Percentiles rank a stretch among this genome's conserved stretches.
Conservation (phyloP, 1,284 basidiomycete genomes). For the Moesziomyces globuligerus region DNA sequence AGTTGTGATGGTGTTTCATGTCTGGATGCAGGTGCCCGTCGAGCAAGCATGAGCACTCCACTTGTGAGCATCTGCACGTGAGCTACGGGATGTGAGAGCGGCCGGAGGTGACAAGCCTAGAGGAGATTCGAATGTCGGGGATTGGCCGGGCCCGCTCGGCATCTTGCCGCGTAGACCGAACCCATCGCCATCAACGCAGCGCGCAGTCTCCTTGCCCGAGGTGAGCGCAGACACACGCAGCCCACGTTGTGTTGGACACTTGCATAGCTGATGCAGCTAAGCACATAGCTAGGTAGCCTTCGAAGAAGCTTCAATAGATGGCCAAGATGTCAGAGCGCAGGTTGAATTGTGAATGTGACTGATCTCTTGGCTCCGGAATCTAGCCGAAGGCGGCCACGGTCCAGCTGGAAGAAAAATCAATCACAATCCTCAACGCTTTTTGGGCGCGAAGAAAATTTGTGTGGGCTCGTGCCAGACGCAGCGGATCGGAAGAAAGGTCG, state of each 20-base stretch:
- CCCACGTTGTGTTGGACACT: too few species aligned
- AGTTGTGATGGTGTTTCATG: not conserved
- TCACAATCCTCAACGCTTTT: constrained; percentile 6
- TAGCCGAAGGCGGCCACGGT: constrained; percentile 27
- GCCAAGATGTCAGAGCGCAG: constrained; percentile 1
- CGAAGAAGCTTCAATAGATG: too few species aligned
- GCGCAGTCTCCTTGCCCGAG: too few species aligned
- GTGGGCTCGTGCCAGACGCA: not conserved
- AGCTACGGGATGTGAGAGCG: not conserved
- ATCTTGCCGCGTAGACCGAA: not conserved
- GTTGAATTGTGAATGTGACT: not conserved
- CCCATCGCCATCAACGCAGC: not conserved
- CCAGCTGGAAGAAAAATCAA: constrained; percentile 14
- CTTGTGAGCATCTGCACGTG: too few species aligned
- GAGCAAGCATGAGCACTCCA: not conserved
- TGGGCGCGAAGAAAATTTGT: constrained; percentile 37
- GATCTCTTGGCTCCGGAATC: constrained; percentile 15
- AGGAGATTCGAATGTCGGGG: too few species aligned
- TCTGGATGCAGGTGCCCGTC: not conserved
- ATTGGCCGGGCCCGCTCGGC: not conserved
- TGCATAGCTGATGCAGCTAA: too few species aligned
- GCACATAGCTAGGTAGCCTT: too few species aligned
- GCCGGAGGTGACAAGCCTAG: not conserved
- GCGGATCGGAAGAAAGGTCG: not conserved
- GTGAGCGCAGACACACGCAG: too few species aligned